These are phyloP conservation scores for Cicer pinnatifidum DNA, from an alignment of 306 rosid species.

Conservation along the genomic window DNA sequence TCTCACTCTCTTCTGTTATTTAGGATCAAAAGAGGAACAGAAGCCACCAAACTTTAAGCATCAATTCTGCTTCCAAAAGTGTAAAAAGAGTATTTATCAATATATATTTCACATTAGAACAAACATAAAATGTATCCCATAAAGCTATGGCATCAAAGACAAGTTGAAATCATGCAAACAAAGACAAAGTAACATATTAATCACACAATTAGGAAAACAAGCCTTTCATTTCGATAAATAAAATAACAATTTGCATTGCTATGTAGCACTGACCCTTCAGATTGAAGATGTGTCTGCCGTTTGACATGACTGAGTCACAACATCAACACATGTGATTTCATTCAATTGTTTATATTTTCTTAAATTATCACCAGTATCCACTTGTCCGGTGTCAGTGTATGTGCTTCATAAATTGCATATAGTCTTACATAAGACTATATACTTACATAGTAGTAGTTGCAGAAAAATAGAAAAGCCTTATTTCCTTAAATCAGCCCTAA, in stretches of 20 bases:
- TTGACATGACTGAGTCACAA: no score
- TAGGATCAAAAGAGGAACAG: constrained; percentile 40
- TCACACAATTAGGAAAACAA: constrained; percentile 32
- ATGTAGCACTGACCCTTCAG: no score
- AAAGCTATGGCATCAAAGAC: constrained; percentile 17
- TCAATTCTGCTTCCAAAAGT: constrained; percentile 37
- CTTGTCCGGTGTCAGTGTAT: not conserved
- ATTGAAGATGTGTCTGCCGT: no score
- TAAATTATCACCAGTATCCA: not conserved
- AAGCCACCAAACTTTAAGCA: constrained; percentile 10
- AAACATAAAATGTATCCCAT: not conserved
- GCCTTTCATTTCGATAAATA: constrained; percentile 34
- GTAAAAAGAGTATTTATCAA: not conserved
- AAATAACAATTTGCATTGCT: not conserved
- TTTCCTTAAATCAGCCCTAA: constrained; percentile 3
- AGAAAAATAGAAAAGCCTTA: constrained; percentile 3
- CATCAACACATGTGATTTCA: not conserved
- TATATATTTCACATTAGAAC: constrained; percentile 27
- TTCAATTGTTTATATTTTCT: not conserved
- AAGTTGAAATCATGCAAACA: constrained; percentile 22
- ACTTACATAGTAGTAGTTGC: not conserved
- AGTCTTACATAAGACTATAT: not conserved
- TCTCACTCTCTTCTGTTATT: constrained; percentile 54
- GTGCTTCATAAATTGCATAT: constrained; percentile 15
- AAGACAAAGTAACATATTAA: constrained; percentile 6